Percentiles rank a stretch among this genome's conserved stretches.
Conservation (phyloP, 73 alveolate species). For the Paramecium primaurelia region DNA sequence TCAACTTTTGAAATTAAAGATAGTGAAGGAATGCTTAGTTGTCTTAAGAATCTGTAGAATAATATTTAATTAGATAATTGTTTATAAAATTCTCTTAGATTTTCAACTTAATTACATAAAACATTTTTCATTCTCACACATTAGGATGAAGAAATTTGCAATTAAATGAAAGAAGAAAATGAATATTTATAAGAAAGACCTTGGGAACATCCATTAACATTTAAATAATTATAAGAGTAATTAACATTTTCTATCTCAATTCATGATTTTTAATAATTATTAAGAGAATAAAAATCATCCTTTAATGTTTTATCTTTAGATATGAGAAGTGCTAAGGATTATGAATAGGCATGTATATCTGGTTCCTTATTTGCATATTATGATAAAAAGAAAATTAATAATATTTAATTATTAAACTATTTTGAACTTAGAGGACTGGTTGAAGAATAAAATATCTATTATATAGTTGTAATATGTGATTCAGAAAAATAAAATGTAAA, state of each 20-base stretch:
- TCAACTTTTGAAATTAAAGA: constrained; percentile 32
- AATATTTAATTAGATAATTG: background rate
- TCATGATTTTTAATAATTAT: background rate
- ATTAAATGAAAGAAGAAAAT: background rate
- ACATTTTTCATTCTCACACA: background rate
- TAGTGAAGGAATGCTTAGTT: constrained; percentile 12
- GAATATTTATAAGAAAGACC: constrained; percentile 47
- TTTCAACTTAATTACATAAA: background rate
- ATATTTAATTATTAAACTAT: background rate
- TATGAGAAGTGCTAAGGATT: background rate
- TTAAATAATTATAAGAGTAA: background rate
- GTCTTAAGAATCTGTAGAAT: background rate
- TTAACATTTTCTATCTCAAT: background rate
- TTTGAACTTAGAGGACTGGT: background rate
- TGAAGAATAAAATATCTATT: background rate
- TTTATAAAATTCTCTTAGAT: background rate
- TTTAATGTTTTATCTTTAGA: background rate
- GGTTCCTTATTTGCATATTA: constrained; percentile 7
- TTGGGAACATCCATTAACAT: constrained; percentile 32
- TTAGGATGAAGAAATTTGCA: background rate
- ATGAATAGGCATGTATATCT: background rate
- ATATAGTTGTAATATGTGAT: background rate
- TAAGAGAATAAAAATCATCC: background rate
- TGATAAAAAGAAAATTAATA: background rate
- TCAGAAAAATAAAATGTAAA: background rate